phyloP scores from a whole-genome alignment of 192 early-diverging fungal species.

The Mortierella alpina region DNA sequence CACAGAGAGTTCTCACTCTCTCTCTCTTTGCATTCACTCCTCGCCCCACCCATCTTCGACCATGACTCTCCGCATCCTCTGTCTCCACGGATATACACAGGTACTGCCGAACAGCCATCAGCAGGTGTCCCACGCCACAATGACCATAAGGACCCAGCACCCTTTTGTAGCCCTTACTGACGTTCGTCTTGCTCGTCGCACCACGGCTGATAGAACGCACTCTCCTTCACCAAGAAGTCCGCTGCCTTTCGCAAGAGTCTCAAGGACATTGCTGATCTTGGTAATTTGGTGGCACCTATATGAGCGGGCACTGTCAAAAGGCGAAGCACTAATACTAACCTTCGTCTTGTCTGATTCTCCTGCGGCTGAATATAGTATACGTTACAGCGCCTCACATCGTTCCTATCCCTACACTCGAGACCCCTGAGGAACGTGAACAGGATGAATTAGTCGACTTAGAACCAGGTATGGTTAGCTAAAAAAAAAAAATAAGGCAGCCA shows the following conservation, averaged over 20 bases:
- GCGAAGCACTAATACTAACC: no score
- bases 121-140: no score
- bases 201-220: constrained; percentile 43
- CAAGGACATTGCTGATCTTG: constrained; percentile 63
- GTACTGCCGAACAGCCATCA: not conserved
- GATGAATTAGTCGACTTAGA: constrained; percentile 41
- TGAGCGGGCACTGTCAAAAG: not conserved
- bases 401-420: constrained; percentile 54
- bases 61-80: constrained; percentile 62
- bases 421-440: constrained; percentile 54
- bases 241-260: constrained; percentile 61
- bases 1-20: not conserved
- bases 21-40: not conserved
- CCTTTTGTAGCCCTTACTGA: not conserved
- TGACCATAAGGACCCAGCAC: not conserved
- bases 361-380: constrained; percentile 52
- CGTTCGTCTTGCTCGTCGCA: not conserved
- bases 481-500: not conserved
- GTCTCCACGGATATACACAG: constrained; percentile 65
- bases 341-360: not conserved
- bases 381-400: constrained; percentile 63
- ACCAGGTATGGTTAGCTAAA: constrained; percentile 39
- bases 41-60: not conserved
- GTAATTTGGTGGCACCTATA: constrained; percentile 23
- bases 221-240: constrained; percentile 64